Conservation (phyloP, 2,329 filamentous ascomycete genomes). For the Pyrenochaeta sp. region DNA sequence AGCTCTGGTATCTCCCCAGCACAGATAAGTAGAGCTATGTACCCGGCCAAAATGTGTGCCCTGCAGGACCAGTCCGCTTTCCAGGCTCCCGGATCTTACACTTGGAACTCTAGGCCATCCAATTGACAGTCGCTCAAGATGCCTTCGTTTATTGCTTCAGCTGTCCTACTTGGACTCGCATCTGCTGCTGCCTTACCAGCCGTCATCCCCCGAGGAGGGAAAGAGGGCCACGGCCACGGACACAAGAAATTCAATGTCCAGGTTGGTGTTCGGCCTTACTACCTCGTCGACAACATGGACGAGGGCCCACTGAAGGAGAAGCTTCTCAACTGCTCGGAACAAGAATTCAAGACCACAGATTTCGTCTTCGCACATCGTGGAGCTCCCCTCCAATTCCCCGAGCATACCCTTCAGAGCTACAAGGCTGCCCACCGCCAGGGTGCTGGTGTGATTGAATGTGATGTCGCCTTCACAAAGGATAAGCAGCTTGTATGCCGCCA, state of each 20-base stretch:
- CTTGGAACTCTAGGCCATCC: constrained; percentile 3
- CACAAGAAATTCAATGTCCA: constrained; percentile 43
- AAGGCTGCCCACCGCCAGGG: constrained; percentile 45
- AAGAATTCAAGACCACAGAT: constrained; percentile 43
- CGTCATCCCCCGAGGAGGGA: constrained; percentile 29
- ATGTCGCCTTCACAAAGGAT: constrained; percentile 50
- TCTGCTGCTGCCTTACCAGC: constrained; percentile 39
- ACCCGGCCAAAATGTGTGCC: constrained; percentile 6
- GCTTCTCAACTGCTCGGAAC: constrained; percentile 48
- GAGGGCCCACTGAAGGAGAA: constrained; percentile 47
- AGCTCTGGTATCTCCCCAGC: constrained; percentile 5
- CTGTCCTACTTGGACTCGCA: constrained; percentile 36
- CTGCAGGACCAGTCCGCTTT: constrained; percentile 29
- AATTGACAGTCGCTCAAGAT: constrained; percentile 26
- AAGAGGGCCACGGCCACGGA: constrained; percentile 12
- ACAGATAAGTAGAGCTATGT: constrained; percentile 34
- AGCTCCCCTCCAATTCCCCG: constrained; percentile 47
- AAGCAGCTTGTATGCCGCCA: constrained; percentile 51
- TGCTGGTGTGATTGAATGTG: constrained; percentile 50
- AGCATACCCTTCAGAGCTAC: constrained; percentile 44
- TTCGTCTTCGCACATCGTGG: constrained; percentile 50
- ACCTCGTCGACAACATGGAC: constrained; percentile 50
- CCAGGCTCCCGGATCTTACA: constrained; percentile 10
- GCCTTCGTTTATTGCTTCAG: constrained; percentile 38
- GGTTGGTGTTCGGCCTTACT: constrained; percentile 48